Base-by-base conservation (phyloP, 2,329 filamentous ascomycete genomes). In the Mycosphaerella sp. region DNA sequence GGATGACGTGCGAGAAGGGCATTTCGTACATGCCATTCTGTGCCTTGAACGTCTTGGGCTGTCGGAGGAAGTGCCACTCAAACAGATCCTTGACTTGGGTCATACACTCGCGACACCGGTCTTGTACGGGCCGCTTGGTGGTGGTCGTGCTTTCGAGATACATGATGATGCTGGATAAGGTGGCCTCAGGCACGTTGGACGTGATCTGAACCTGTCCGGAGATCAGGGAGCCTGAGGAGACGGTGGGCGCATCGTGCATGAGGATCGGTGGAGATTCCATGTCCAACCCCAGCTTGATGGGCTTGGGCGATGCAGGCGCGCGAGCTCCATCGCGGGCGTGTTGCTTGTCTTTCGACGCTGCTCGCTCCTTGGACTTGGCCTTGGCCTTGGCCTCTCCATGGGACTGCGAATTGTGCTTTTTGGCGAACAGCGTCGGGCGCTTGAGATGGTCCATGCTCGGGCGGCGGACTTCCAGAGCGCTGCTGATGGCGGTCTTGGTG, bases 241-340 rank as follows among this genome's bases (percentile, higher is more conserved):
- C 78, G 55, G 83, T 78, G 0, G 87, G 77, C 18, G 79, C 75
- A 56, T 89, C 89, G 64, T 93, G 87, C 71, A 95, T 85, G 41
- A 96, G 80, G 14, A 91, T 77, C 2, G 90, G 90, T 1, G 89
- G 89, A 10, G 87, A 94, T 74, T 96, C 90, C 57, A 96, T 85
- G 61, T 77, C 69, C 62, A 85, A 74, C 52, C 78, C 73, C 57
- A 85, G 69, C 56, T 74, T 78, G 44, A 78, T 76, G 2, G 75
- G 68, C 43, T 73, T 70, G 7, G 55, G 50, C 3, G 42, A 40
- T 3, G 46, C 35, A 8, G 61, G 56, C 9, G 59, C 52, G 18
- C 45, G 52, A 18, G 57, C 48, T n/a, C 34, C 50, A 41, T 59
- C 55, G 34, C 53, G 56, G 18, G 43, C 54, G 34, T 61, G 55